These are phyloP conservation scores for Avena sativa DNA, from an alignment of 176 grass and related monocot genomes.

Conservation along the genomic window DNA sequence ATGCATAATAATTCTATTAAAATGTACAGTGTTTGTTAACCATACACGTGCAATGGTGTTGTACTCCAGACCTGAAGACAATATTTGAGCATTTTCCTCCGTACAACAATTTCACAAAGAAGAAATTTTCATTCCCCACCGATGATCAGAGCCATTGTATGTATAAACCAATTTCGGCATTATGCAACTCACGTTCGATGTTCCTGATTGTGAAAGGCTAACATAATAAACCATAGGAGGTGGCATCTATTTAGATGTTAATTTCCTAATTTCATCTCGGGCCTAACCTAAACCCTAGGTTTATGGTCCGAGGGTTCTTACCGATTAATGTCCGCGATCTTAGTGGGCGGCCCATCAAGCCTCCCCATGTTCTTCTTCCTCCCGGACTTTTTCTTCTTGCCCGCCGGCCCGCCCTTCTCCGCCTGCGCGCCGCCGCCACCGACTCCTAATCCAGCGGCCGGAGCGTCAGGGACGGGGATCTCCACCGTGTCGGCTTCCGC, in stretches of 20 bases:
- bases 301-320: constrained; percentile 33
- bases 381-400: constrained; percentile 48
- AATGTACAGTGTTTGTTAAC: neutral
- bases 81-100: neutral
- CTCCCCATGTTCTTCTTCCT: constrained; percentile 47
- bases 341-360: constrained; percentile 58
- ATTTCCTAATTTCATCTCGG: neutral
- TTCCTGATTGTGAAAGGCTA: neutral
- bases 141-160: neutral
- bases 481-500: constrained; percentile 46
- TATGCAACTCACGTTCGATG: neutral
- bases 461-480: neutral
- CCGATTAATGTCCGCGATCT: constrained; percentile 74
- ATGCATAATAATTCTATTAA: neutral
- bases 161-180: neutral
- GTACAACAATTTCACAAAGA: constrained; percentile 11
- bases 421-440: constrained; percentile 13
- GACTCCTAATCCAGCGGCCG: neutral
- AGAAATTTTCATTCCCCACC: constrained; percentile 5
- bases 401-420: constrained; percentile 25
- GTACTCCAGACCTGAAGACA: neutral
- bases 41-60: neutral
- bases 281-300: constrained; percentile 46
- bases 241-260: neutral
- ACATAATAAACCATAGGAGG: neutral